Evolutionary conservation across 805 yeast genomes (phyloP), one percentile per base, ranked within the genome.

Genomic region (Nematodospora valgi): DNA sequence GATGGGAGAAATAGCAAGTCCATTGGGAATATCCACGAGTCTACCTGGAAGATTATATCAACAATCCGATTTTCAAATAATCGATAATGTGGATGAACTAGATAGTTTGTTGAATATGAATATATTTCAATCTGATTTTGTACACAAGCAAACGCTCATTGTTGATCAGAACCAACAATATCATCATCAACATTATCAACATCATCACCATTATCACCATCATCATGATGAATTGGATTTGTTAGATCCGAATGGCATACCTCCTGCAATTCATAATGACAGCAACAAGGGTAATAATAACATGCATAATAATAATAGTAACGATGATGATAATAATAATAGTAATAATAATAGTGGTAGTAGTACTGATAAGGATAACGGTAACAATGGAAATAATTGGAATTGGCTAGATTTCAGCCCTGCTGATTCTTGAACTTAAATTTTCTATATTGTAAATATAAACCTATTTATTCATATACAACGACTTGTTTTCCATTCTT

Each of bases 401-500:
- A 64, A 60, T 45, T 64, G 70, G 70, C 44, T 64, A 17, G 70
- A 64, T 32, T 62, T 62, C 34, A 53, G 55, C 10, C 58, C 62
- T 12, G 43, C 62, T 3, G 32, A 56, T 9, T 22, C 38, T 9
- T 26, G 14, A 19, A 22, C 24, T 3, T 27, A 10, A 4, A 18
- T 9, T 27, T 14, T 20, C 24, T 27, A 9, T 12, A 34, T 23
- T 19, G 13, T 15, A 19, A 25, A 21, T 20, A 33, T 23, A 26
- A 8, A 32, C 10, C 6, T 18, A 32, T 32, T 20, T 32, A 34
- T 25, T 32, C 25, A 23, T 34, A 45, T 13, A 45, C 48, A 37
- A 72, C 52, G 6, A 74, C 48, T 49, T 74, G 76, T 44, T 74
- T 74, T 20, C 75, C 75, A 34, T 54, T 56, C 23, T 49, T 48